Percentiles rank a stretch among this genome's conserved stretches.
Conservation (phyloP, 352 stramenopile species). For the Blastocystis sp. region DNA sequence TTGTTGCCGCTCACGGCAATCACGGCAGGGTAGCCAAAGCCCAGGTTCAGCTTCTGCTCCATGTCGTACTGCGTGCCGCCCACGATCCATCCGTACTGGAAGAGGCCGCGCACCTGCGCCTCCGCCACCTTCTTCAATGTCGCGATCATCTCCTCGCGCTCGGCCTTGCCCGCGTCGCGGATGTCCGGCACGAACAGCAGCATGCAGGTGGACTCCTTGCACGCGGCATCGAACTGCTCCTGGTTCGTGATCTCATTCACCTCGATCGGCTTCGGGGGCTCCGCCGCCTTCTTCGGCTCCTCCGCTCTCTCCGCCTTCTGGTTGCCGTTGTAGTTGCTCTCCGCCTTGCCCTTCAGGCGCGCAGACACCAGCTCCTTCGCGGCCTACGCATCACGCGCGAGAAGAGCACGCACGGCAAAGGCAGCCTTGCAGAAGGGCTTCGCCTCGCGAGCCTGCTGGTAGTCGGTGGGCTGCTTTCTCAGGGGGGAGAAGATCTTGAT, state of each 20-base stretch:
- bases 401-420: slow-evolving; percentile 37
- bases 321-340: slow-evolving; percentile 48
- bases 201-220: slow-evolving; percentile 64
- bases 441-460: slow-evolving; percentile 51
- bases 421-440: slow-evolving; percentile 69
- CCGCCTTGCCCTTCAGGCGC: slow-evolving; percentile 47
- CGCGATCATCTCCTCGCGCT: slow-evolving; percentile 63
- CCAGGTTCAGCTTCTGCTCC: slow-evolving; percentile 69
- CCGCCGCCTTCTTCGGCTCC: not conserved
- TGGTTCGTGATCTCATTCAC: slow-evolving; percentile 68
- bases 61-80: slow-evolving; percentile 67
- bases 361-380: slow-evolving; percentile 58
- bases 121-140: slow-evolving; percentile 58
- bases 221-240: slow-evolving; percentile 60
- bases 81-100: slow-evolving; percentile 65
- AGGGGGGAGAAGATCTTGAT: slow-evolving; percentile 66
- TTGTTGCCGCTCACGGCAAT: slow-evolving; percentile 68
- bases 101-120: slow-evolving; percentile 35
- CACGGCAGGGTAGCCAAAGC: slow-evolving; percentile 67
- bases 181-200: slow-evolving; percentile 66
- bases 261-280: slow-evolving; percentile 57
- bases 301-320: not conserved
- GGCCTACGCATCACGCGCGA: not conserved
- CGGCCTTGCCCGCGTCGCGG: slow-evolving; percentile 39
- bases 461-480: slow-evolving; percentile 15